Evolutionary conservation across 2,329 filamentous ascomycete genomes (phyloP).

Genomic region (Tolypocladium inflatum): DNA sequence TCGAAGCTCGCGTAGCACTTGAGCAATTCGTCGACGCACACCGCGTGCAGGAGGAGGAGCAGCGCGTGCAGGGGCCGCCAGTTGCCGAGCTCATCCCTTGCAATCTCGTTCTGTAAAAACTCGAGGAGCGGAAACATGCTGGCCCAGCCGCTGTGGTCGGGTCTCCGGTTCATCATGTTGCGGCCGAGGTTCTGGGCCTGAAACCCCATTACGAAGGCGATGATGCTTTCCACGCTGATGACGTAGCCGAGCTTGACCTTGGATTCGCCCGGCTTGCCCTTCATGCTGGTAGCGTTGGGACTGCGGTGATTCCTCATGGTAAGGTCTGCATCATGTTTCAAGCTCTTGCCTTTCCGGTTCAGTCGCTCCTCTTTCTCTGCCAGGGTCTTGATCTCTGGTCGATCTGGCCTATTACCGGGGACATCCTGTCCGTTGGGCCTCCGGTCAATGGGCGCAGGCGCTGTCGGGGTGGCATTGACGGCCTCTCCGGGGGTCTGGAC

Average conservation of each 20-base stretch:
- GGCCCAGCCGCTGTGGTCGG: constrained; percentile 31
- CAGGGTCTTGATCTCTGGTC: constrained; percentile 14
- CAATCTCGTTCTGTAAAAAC: constrained; percentile 28
- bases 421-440: constrained; percentile 23
- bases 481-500: constrained; percentile 40
- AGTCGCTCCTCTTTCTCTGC: constrained; percentile 27
- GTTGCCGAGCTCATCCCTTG: constrained; percentile 20
- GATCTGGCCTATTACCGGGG: constrained; percentile 10
- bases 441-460: constrained; percentile 15
- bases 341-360: constrained; percentile 32
- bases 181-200: constrained; percentile 36
- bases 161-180: constrained; percentile 30
- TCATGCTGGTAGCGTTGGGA: constrained; percentile 11
- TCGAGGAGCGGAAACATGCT: constrained; percentile 35
- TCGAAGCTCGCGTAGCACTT: constrained; percentile 21
- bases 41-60: constrained; percentile 31
- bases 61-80: constrained; percentile 31
- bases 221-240: constrained; percentile 37
- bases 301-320: constrained; percentile 21
- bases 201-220: constrained; percentile 45
- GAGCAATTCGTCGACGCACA: constrained; percentile 36
- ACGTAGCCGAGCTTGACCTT: constrained; percentile 31
- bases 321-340: constrained; percentile 45
- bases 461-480: constrained; percentile 21
- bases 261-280: constrained; percentile 16